Evolutionary conservation across 805 yeast species (phyloP), one percentile per base, ranked within the genome.

Genomic region (Myxozyma neotropica): DNA sequence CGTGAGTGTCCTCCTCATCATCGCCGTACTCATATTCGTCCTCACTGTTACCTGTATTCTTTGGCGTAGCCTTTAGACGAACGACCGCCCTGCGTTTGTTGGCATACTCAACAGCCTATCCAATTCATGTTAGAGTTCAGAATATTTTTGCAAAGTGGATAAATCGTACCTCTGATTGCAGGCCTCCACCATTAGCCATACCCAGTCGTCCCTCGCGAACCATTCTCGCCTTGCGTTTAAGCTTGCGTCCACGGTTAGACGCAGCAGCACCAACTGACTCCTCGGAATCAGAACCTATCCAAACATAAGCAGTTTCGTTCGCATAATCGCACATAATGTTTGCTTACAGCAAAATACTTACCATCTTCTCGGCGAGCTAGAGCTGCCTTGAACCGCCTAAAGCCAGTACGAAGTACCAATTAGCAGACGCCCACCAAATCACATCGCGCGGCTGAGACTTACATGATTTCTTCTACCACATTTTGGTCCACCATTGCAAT

Each of bases 161-260:
- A 27, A 27, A 19, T 38, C 58, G 21, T 23, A 46, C 57, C 29
- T 46, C 42, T 19, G 42, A 23, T 33, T n/a, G 27, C 40, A 43
- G 8, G n/a, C 45, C 54, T 4, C n/a, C 36, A 33, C 58, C 68
- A 29, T 46, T 46, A 4, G 74, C 66, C 2, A 60, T 54, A 5
- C 68, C 67, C 39, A 84, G 71, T 44, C 74, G 73, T 29, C 75
- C 78, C 58, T 81, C 75, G 49, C 82, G 79, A 0, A 83, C 80
- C 15, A 70, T 67, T 8, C 78, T 75, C 7, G 85, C 77, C 0
- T 80, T 80, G 46, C 79, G 78, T 52, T 82, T 78, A 35, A 85
- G 74, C 68, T 84, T 84, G 61, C 80, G 80, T 8, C 88, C 88
- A 55, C 88, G 74, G 66, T 84, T 84, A 0, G 82, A 74, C 1